Evolutionary conservation across 164 flowering plant genomes (phyloP).

Genomic region (Umbilicus rupestris): DNA sequence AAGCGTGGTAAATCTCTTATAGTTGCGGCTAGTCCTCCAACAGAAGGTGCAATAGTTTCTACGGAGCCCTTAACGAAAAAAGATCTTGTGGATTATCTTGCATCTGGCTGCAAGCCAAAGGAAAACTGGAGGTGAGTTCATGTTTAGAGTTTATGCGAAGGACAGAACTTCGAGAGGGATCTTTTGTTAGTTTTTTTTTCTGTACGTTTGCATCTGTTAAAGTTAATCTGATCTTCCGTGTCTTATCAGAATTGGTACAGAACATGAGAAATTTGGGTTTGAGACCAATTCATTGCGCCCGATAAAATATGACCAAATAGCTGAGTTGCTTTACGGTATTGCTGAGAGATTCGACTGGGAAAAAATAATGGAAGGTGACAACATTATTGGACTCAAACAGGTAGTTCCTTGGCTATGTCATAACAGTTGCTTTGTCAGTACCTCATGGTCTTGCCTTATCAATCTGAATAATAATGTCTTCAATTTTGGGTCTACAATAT

Average conservation of each 20-base stretch:
- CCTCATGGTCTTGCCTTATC: not conserved
- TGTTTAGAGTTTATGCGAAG: not conserved
- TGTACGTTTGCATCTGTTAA: not conserved
- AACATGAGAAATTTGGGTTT: constrained; percentile 98
- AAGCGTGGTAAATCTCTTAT: constrained; percentile 28
- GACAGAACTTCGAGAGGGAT: not conserved
- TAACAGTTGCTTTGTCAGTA: not conserved
- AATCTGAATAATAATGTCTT: not conserved
- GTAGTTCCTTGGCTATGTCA: constrained; percentile 23
- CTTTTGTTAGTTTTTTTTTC: not conserved
- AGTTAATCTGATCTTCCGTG: not conserved
- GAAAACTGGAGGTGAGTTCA: constrained; percentile 78
- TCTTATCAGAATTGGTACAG: constrained; percentile 88
- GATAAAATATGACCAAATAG: constrained; percentile 79
- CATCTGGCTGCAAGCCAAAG: constrained; percentile 97
- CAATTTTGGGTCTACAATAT: not conserved
- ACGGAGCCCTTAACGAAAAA: constrained; percentile 82
- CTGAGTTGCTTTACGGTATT: constrained; percentile 75
- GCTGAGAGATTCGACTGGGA: constrained; percentile 99
- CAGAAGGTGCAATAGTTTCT: constrained; percentile 71
- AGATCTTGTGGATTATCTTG: constrained; percentile 85
- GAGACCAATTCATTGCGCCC: constrained; percentile 63
- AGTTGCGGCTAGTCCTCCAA: constrained; percentile 95
- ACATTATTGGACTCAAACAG: constrained; percentile 92
- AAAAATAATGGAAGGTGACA: constrained; percentile 86